These are phyloP conservation scores for Hamamelis virginiana DNA, from an alignment of 164 flowering plant genomes.

Conservation along the genomic window DNA sequence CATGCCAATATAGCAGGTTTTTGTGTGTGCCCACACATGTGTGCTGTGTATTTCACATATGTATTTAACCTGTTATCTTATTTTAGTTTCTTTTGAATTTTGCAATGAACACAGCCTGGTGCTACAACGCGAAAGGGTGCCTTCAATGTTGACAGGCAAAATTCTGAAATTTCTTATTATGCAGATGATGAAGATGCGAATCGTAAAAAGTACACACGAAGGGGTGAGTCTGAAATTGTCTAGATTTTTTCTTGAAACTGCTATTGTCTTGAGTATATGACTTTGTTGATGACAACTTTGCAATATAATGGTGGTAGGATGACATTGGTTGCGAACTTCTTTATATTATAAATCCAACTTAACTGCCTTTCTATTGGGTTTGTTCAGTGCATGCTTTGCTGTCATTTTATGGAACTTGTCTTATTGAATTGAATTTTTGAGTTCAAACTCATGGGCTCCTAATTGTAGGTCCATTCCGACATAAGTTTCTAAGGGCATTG, in stretches of 20 bases:
- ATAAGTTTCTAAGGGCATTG: conserved; percentile 77
- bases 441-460: neutral
- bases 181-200: conserved; percentile 97
- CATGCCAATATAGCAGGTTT: neutral
- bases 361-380: neutral
- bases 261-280: neutral
- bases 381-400: conserved; percentile 2
- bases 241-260: neutral
- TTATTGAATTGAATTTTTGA: neutral
- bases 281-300: conserved; percentile 3
- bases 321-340: no score
- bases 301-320: neutral
- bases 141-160: conserved; percentile 65
- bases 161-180: conserved; percentile 84
- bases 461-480: conserved; percentile 75
- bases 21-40: neutral
- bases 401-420: neutral
- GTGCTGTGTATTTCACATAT: neutral
- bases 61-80: neutral
- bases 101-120: conserved; percentile 57
- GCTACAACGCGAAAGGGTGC: conserved; percentile 78
- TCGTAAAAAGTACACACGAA: conserved; percentile 67
- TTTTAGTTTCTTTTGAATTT: conserved; percentile 4
- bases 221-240: conserved; percentile 50
- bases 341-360: neutral